phyloP scores from a whole-genome alignment of 2,329 filamentous ascomycete genomes.

The Mollisiaceae sp. region DNA sequence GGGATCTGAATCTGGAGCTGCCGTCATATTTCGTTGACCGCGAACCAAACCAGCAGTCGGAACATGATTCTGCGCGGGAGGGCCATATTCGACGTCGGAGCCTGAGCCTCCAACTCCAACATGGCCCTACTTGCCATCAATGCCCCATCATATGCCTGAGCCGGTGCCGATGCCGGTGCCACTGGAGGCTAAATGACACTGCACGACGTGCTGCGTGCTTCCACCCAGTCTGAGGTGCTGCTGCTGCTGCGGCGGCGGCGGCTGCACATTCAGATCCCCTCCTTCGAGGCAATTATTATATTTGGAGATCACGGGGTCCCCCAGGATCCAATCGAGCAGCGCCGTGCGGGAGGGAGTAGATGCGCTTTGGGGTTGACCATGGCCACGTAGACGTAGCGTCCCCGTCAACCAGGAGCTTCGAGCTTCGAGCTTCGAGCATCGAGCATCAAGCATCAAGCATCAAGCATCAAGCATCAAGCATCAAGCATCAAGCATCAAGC shows the following conservation, averaged over 20 bases:
- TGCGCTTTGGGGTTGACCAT: background rate
- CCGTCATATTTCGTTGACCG: background rate
- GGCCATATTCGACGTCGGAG: slow-evolving; percentile 6
- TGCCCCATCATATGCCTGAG: too few species aligned
- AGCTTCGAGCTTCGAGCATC: too few species aligned
- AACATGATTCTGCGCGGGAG: background rate
- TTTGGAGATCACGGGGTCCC: background rate
- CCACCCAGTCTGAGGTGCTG: too few species aligned
- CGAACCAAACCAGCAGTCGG: background rate
- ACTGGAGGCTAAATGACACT: slow-evolving; percentile 9
- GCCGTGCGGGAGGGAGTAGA: background rate
- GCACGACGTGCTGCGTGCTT: background rate
- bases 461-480: too few species aligned
- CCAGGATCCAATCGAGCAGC: background rate
- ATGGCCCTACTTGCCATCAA: too few species aligned
- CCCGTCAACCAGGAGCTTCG: background rate
- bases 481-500: too few species aligned
- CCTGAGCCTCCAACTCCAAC: slow-evolving; percentile 6
- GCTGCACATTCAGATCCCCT: background rate
- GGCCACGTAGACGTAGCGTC: background rate
- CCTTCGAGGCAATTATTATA: background rate
- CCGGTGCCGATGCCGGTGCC: background rate
- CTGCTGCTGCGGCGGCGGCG: background rate
- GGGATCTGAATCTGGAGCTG: background rate
- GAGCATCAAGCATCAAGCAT: too few species aligned